These are phyloP conservation scores for Acacia crassicarpa DNA, from an alignment of 306 rosid genomes.

Conservation along the genomic window DNA sequence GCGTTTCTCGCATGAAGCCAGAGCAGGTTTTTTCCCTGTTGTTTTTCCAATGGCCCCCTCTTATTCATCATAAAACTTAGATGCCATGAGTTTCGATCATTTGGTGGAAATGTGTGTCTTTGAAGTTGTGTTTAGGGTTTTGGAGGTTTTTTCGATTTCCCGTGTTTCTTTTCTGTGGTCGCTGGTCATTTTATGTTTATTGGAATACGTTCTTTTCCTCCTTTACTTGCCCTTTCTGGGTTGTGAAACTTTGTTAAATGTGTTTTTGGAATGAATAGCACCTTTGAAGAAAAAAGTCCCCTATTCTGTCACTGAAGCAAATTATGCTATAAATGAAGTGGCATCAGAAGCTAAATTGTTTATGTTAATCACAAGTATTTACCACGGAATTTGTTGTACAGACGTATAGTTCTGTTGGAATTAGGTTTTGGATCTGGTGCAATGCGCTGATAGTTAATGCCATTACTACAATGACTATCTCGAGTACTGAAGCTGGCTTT, in stretches of 20 bases:
- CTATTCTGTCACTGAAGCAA: not conserved
- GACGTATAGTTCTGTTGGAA: constrained; percentile 6
- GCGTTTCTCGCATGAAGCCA: constrained; percentile 74
- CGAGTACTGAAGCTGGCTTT: not conserved
- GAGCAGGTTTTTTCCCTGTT: constrained; percentile 46
- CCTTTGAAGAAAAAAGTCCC: not conserved
- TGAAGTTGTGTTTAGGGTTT: constrained; percentile 35
- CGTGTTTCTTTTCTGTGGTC: not conserved
- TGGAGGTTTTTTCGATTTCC: not conserved
- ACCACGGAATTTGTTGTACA: constrained; percentile 4
- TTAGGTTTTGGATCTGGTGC: not conserved
- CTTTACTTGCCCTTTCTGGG: not conserved
- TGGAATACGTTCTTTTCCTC: not conserved
- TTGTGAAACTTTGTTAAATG: not conserved
- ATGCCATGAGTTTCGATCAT: constrained; percentile 12
- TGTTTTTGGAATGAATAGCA: not conserved
- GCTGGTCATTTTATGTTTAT: not conserved
- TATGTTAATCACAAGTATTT: not conserved
- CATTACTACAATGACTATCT: not conserved
- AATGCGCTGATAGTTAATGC: constrained; percentile 11
- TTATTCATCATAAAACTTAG: not conserved
- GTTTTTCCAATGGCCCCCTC: not conserved
- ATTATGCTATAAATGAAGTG: not conserved
- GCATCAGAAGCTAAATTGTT: not conserved
- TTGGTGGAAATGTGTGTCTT: not conserved